phyloP scores from a whole-genome alignment of 768 basidiomycete genomes.

The Boletus rufocinnamomeus region DNA sequence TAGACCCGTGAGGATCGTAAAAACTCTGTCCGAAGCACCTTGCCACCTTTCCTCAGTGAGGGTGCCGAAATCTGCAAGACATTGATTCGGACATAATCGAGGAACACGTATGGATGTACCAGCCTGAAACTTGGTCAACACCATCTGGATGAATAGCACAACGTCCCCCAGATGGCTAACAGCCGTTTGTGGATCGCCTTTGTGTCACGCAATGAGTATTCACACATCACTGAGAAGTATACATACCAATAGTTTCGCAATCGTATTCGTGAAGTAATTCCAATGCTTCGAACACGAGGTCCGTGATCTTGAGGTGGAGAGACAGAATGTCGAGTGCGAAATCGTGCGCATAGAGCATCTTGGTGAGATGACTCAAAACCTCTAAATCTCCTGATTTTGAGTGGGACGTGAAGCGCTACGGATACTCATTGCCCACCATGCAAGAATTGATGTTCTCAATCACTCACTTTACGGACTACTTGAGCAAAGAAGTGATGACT shows the following conservation, averaged over 20 bases:
- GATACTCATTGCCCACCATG: not conserved
- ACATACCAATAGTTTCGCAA: constrained; percentile 77
- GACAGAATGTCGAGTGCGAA: constrained; percentile 66
- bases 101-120: constrained; percentile 19
- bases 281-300: constrained; percentile 64
- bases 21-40: constrained; percentile 50
- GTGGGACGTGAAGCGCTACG: constrained; percentile 60
- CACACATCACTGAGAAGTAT: not conserved
- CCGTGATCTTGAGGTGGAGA: constrained; percentile 63
- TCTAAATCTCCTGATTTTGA: constrained; percentile 63
- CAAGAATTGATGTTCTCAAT: not conserved
- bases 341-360: constrained; percentile 59
- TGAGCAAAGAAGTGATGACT: constrained; percentile 61
- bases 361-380: constrained; percentile 68
- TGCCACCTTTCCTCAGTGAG: constrained; percentile 47
- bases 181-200: constrained; percentile 84
- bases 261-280: constrained; percentile 70
- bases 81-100: not conserved
- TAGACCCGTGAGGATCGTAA: constrained; percentile 51
- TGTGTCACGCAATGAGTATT: not conserved
- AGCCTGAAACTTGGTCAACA: constrained; percentile 66
- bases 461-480: constrained; percentile 56
- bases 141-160: constrained; percentile 72
- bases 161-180: constrained; percentile 76
- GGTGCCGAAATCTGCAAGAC: constrained; percentile 50